Percentiles rank a stretch among this genome's conserved stretches.
These are phyloP conservation scores for Panaeolus papilionaceus DNA, from an alignment of 768 basidiomycete species.

Conservation along the genomic window DNA sequence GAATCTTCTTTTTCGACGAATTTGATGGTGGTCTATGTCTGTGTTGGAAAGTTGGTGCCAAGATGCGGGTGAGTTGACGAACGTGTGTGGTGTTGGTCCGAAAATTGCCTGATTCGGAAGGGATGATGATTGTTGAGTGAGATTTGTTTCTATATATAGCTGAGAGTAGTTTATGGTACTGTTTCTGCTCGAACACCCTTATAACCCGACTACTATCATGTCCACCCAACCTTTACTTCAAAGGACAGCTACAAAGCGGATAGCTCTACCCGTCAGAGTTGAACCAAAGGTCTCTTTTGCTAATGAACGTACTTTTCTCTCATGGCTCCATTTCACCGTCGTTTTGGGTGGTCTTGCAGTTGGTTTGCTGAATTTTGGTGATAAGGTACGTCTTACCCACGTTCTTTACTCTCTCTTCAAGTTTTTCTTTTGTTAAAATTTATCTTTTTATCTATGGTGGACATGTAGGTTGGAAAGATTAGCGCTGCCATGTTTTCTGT, in stretches of 20 bases:
- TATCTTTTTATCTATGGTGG: not conserved
- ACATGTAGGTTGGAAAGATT: slow-evolving; percentile 80
- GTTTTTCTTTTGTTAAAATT: not conserved
- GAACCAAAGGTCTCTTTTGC: slow-evolving; percentile 96
- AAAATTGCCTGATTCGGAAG: slow-evolving; percentile 24
- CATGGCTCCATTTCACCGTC: slow-evolving; percentile 99
- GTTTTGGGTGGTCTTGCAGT: slow-evolving; percentile 96
- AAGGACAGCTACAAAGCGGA: slow-evolving; percentile 92
- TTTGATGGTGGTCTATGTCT: not conserved
- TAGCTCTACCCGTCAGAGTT: slow-evolving; percentile 93
- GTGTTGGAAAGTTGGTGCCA: slow-evolving; percentile 6
- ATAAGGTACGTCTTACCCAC: slow-evolving; percentile 66
- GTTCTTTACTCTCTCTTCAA: slow-evolving; percentile 3
- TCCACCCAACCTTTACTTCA: slow-evolving; percentile 98
- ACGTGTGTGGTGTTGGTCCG: slow-evolving; percentile 33
- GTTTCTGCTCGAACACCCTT: not conserved
- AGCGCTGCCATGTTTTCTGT: slow-evolving; percentile 96
- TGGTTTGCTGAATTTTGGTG: slow-evolving; percentile 97
- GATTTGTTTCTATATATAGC: slow-evolving; percentile 29
- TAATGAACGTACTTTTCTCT: slow-evolving; percentile 94
- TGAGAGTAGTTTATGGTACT: not conserved
- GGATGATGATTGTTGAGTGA: slow-evolving; percentile 7
- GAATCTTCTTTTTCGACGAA: not conserved
- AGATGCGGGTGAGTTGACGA: slow-evolving; percentile 20
- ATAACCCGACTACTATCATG: slow-evolving; percentile 53